Evolutionary conservation across 2,329 filamentous ascomycete species (phyloP).

Genomic region (Verticillium nonalfalfae): DNA sequence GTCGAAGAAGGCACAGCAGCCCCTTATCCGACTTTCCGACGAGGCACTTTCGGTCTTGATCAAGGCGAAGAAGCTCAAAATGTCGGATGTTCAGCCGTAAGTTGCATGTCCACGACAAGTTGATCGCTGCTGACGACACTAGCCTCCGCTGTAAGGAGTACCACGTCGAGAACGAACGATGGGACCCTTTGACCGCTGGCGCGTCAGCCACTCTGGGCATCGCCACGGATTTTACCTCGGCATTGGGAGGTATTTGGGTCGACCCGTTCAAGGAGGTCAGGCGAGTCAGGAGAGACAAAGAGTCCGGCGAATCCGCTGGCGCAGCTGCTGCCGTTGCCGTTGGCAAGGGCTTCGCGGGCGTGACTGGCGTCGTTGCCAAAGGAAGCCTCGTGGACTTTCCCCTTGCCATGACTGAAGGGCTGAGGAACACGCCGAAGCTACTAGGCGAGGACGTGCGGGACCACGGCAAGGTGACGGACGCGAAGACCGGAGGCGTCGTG

Average conservation of each 20-base stretch:
- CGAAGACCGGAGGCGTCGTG: slow-evolving; percentile 34
- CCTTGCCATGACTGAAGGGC: slow-evolving; percentile 42
- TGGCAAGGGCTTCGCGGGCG: slow-evolving; percentile 22
- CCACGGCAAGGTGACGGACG: slow-evolving; percentile 35
- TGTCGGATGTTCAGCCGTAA: slow-evolving; percentile 26
- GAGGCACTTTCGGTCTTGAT: slow-evolving; percentile 47
- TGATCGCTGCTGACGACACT: no score
- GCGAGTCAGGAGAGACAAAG: no score
- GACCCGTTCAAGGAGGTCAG: slow-evolving; percentile 10
- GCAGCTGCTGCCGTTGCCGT: no score
- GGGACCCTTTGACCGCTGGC: slow-evolving; percentile 22
- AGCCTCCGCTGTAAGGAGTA: no score
- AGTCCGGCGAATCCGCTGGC: no score
- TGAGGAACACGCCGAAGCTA: slow-evolving; percentile 44
- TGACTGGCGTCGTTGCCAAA: slow-evolving; percentile 26
- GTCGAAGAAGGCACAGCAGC: slow-evolving; percentile 31
- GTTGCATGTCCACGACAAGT: no score
- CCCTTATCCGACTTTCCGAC: slow-evolving; percentile 38
- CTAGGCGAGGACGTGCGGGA: slow-evolving; percentile 30
- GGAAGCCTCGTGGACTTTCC: slow-evolving; percentile 37
- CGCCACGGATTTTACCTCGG: slow-evolving; percentile 5
- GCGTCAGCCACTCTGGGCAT: slow-evolving; percentile 11
- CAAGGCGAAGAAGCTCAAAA: slow-evolving; percentile 38
- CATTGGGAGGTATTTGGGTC: slow-evolving; percentile 10
- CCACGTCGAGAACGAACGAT: slow-evolving; percentile 25